These are phyloP conservation scores for Ophiocordyceps australis DNA, from an alignment of 2,329 filamentous ascomycete genomes.

Conservation along the genomic window DNA sequence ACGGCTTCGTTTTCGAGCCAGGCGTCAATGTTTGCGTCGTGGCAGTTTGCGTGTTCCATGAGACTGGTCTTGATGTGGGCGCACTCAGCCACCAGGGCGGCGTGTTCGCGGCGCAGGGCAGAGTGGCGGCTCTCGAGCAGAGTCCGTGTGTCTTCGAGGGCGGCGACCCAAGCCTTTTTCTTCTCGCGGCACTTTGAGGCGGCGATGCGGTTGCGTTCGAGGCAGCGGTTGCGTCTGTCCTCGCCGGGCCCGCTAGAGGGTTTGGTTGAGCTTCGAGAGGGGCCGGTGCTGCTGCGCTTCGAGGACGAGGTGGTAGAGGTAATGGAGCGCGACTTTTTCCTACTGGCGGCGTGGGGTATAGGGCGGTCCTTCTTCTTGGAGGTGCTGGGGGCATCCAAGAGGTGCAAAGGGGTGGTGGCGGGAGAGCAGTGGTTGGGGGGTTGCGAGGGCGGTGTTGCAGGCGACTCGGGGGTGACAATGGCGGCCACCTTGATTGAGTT, in stretches of 20 bases:
- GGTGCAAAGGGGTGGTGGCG: too few relatives aligned
- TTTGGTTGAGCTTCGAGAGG: too few relatives aligned
- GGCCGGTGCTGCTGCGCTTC: too few relatives aligned
- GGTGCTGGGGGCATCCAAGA: too few relatives aligned
- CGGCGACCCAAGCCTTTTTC: slow-evolving; percentile 33
- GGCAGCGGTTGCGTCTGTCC: slow-evolving; percentile 30
- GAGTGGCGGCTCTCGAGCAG: slow-evolving; percentile 24
- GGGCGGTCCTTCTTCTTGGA: too few relatives aligned
- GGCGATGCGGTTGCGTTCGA: slow-evolving; percentile 54
- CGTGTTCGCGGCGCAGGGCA: slow-evolving; percentile 22
- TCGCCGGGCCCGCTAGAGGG: neutral
- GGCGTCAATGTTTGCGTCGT: slow-evolving; percentile 30
- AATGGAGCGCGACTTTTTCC: too few relatives aligned
- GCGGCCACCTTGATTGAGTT: neutral
- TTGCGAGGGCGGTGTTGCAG: neutral
- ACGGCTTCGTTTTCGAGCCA: slow-evolving; percentile 35
- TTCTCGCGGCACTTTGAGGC: slow-evolving; percentile 60
- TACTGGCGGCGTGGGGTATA: too few relatives aligned
- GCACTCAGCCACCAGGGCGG: slow-evolving; percentile 22
- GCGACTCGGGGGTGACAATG: neutral
- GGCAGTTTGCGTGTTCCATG: slow-evolving; percentile 32
- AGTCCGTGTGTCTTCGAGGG: slow-evolving; percentile 26
- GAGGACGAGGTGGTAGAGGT: too few relatives aligned
- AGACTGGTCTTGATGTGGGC: slow-evolving; percentile 28
- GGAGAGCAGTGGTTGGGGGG: too few relatives aligned